phyloP scores from a whole-genome alignment of 768 basidiomycete genomes.

The Kwoniella dejecticola region DNA sequence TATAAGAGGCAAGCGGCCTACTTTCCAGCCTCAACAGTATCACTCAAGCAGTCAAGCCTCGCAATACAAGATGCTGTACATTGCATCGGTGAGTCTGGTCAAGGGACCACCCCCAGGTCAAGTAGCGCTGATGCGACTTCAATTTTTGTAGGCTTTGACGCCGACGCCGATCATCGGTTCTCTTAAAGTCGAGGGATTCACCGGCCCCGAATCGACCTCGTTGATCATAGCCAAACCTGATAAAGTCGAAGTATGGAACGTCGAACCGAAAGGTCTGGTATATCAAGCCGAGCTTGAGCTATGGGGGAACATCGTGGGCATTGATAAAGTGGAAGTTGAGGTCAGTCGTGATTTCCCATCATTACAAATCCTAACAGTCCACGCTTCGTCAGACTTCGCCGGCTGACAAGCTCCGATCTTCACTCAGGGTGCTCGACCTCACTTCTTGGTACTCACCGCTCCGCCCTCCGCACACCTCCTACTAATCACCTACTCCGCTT shows the following conservation, averaged over 20 bases:
- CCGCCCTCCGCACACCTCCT: constrained; percentile 51
- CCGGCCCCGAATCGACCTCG: constrained; percentile 25
- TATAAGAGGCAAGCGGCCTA: too few relatives aligned
- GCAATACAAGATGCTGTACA: constrained; percentile 49
- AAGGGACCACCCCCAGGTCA: too few relatives aligned
- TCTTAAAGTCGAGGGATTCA: constrained; percentile 29
- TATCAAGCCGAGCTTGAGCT: constrained; percentile 36
- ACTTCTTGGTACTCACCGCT: constrained; percentile 46
- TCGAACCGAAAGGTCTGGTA: constrained; percentile 32
- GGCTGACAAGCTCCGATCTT: neutral
- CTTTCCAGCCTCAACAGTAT: too few relatives aligned
- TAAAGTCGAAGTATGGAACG: constrained; percentile 49
- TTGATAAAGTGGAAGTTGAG: constrained; percentile 44
- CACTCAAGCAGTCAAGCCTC: too few relatives aligned
- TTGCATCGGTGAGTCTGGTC: constrained; percentile 33
- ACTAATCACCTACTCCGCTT: constrained; percentile 32
- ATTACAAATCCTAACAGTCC: neutral
- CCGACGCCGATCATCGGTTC: constrained; percentile 50
- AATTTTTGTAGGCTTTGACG: constrained; percentile 47
- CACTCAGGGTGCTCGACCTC: constrained; percentile 37
- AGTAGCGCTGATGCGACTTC: too few relatives aligned
- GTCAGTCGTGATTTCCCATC: constrained; percentile 18
- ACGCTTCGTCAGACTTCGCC: neutral
- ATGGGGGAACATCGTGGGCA: constrained; percentile 50
- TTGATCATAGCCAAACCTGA: constrained; percentile 51